Percentiles rank a stretch among this genome's conserved stretches.
These are phyloP conservation scores for Dinochytrium kinnereticum DNA, from an alignment of 371 early-diverging fungal genomes.

Conservation along the genomic window DNA sequence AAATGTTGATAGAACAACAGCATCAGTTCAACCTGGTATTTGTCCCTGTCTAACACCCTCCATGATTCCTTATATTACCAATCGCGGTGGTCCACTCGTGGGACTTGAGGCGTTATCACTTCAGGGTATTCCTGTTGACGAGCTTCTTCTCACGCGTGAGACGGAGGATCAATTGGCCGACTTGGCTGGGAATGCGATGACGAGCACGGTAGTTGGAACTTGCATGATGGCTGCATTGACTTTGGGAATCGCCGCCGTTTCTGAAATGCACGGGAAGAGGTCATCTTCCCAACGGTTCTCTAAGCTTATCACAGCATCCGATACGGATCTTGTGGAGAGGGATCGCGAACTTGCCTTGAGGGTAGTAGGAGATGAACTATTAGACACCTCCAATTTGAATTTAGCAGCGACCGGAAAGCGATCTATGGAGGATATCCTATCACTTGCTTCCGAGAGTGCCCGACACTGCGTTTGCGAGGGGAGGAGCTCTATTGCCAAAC, in stretches of 20 bases:
- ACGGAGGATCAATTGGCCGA: slow-evolving; percentile 45
- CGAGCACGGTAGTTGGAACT: slow-evolving; percentile 48
- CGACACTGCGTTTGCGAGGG: slow-evolving; percentile 49
- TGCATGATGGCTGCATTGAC: slow-evolving; percentile 42
- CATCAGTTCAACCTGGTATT: slow-evolving; percentile 31
- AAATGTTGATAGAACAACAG: slow-evolving; percentile 47
- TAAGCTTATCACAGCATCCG: not conserved
- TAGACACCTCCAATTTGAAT: not conserved
- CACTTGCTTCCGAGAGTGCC: slow-evolving; percentile 25
- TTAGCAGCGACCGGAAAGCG: not conserved
- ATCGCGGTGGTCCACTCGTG: slow-evolving; percentile 47
- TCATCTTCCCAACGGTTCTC: not conserved
- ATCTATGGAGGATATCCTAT: slow-evolving; percentile 24
- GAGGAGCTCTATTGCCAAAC: slow-evolving; percentile 22
- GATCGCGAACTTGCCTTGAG: not conserved
- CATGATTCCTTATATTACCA: slow-evolving; percentile 49
- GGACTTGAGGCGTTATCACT: slow-evolving; percentile 47
- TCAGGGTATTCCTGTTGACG: slow-evolving; percentile 46
- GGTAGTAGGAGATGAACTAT: slow-evolving; percentile 1
- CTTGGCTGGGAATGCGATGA: slow-evolving; percentile 53
- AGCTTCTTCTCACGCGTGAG: slow-evolving; percentile 46
- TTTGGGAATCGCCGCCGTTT: not conserved
- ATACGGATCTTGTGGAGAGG: not conserved
- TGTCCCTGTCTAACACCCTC: slow-evolving; percentile 49
- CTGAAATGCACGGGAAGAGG: not conserved